Evolutionary conservation across 768 basidiomycete species (phyloP), one percentile per base, ranked within the genome.

Genomic region (Pholiota conissans): DNA sequence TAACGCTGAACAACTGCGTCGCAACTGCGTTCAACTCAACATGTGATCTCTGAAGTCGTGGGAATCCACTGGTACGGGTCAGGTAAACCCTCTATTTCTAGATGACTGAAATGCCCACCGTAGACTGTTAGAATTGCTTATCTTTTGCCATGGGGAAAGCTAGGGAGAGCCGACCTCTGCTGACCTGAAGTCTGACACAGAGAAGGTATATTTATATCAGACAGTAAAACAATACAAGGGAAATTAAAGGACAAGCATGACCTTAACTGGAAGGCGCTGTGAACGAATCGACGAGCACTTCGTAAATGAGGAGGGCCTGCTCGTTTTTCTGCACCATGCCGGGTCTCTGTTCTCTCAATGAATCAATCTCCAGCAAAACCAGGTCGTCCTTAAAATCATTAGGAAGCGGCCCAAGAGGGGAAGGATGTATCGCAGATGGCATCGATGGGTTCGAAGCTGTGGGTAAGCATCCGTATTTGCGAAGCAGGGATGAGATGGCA

Each of bases 261-360:
- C 29, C 42, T 32, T 39, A 37, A 28, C 61, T 61, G 60, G 22
- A 55, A 45, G 27, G 32, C 39, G 22, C 39, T 27, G 28, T 47
- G 54, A 67, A 67, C 3, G 62, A 70, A 39, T 69, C 58, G 34
- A 64, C 63, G 40, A 91, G 71, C 27, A 85, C 73, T 58, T 86
- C 78, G 67, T 93, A 93, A 42, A 93, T 74, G 55, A 91, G 71
- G 3, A 76, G 30, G 4, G 83, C 70, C 69, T 93, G 91, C 59
- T 88, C 87, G 5, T 76, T 71, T 56, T 81, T 78, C 73, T 93
- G 85, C 30, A 93, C 90, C 92, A 94, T 93, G 26, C 85, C 80
- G 2, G 86, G 86, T 30, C 92, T 73, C 69, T 93, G 92, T 73
- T 94, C 92, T 60, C 92, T 74, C 62, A 94, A 70, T 26, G 79